Evolutionary conservation across 192 early-diverging fungal genomes (phyloP).

Genomic region (Chytriomyces sp.): DNA sequence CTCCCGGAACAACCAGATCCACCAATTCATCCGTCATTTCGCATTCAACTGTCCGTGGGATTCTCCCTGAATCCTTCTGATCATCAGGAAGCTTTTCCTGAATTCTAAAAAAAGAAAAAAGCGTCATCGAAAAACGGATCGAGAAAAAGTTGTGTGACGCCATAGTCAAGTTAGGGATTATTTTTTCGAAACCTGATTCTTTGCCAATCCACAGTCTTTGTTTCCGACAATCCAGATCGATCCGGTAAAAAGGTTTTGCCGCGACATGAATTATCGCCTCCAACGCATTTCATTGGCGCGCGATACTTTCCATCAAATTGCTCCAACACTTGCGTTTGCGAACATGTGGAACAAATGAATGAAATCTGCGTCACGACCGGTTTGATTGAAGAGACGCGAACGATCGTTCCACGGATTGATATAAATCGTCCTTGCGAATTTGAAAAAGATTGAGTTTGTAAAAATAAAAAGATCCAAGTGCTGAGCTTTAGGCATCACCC

Average conservation of each 20-base stretch:
- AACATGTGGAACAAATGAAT: constrained; percentile 68
- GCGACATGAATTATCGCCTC: constrained; percentile 63
- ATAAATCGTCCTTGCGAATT: constrained; percentile 61
- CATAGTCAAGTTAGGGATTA: neutral
- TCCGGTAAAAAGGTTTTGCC: constrained; percentile 67
- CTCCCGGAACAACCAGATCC: constrained; percentile 79
- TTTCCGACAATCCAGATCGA: constrained; percentile 53
- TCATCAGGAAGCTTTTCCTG: constrained; percentile 82
- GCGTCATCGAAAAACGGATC: neutral
- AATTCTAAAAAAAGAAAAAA: constrained; percentile 58
- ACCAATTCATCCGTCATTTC: constrained; percentile 78
- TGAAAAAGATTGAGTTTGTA: constrained; percentile 26
- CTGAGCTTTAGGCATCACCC: constrained; percentile 44
- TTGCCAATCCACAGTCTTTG: constrained; percentile 77
- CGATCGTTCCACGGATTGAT: constrained; percentile 76
- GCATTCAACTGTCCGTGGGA: constrained; percentile 79
- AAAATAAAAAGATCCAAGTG: neutral
- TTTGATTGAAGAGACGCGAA: constrained; percentile 76
- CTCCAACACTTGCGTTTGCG: constrained; percentile 57
- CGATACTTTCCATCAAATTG: constrained; percentile 70
- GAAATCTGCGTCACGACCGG: constrained; percentile 67
- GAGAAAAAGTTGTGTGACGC: neutral
- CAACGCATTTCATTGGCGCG: constrained; percentile 63
- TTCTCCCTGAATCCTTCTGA: constrained; percentile 67
- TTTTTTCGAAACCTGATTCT: constrained; percentile 56